Percentiles rank a stretch among this genome's conserved stretches.
These are phyloP conservation scores for Stagonosporopsis tanaceti DNA, from an alignment of 2,329 filamentous ascomycete genomes.

Conservation along the genomic window DNA sequence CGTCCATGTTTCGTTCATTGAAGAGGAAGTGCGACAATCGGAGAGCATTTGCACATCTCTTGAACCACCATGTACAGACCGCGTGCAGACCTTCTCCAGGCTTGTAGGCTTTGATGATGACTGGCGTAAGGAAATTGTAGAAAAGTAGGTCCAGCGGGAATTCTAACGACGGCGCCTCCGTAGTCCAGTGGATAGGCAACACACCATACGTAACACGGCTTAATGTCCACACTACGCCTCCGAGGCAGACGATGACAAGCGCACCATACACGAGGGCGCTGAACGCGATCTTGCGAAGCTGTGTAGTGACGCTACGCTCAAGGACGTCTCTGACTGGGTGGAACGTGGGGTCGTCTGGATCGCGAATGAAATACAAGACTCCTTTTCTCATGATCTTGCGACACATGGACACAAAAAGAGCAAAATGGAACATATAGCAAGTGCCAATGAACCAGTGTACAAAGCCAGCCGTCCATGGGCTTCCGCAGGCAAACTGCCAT, in stretches of 20 bases:
- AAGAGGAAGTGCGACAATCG: conserved; percentile 94
- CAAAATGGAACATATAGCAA: conserved; percentile 99
- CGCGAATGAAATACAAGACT: conserved; percentile 96
- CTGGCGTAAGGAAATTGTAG: conserved; percentile 94
- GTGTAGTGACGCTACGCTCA: conserved; percentile 88
- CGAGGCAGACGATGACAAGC: conserved; percentile 89
- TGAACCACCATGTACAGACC: conserved; percentile 97
- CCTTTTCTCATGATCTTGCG: conserved; percentile 95
- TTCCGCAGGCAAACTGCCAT: conserved; percentile 77
- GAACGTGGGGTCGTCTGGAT: conserved; percentile 97
- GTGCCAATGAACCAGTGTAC: conserved; percentile 99
- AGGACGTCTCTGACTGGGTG: conserved; percentile 96
- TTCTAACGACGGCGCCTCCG: conserved; percentile 89
- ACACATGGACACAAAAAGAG: conserved; percentile 98
- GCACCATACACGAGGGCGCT: conserved; percentile 95
- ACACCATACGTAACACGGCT: conserved; percentile 72
- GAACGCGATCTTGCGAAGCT: conserved; percentile 94
- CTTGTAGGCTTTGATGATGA: conserved; percentile 83
- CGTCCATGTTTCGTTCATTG: conserved; percentile 79
- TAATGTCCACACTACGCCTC: conserved; percentile 95
- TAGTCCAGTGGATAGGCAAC: conserved; percentile 91
- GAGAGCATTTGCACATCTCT: conserved; percentile 78
- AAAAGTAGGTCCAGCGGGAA: conserved; percentile 94
- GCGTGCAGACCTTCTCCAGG: conserved; percentile 83
- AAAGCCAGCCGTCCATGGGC: conserved; percentile 89